phyloP scores from a whole-genome alignment of 2,329 filamentous ascomycete genomes.

The Aureobasidium sp. region DNA sequence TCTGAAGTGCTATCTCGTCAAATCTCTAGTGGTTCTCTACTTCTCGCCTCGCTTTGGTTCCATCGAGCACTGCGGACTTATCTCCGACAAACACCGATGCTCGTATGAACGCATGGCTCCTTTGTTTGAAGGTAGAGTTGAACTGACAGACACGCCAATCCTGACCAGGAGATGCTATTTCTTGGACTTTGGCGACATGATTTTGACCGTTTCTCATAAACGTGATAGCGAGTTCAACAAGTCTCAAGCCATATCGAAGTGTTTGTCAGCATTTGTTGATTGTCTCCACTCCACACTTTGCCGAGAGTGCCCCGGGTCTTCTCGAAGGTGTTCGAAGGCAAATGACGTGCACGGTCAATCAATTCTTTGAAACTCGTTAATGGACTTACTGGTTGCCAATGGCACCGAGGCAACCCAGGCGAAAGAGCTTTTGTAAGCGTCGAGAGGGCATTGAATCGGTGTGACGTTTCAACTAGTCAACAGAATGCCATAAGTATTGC shows the following conservation, averaged over 20 bases:
- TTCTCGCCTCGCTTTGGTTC: not conserved
- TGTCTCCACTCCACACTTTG: not conserved
- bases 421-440: slow-evolving; percentile 10
- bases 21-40: not conserved
- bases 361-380: not conserved
- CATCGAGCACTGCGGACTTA: not conserved
- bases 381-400: not conserved
- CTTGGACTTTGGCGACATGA: not conserved
- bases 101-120: too few species aligned
- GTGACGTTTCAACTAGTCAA: slow-evolving; percentile 9
- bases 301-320: slow-evolving; percentile 1
- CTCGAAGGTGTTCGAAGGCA: slow-evolving; percentile 10
- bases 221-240: not conserved
- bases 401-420: slow-evolving; percentile 4
- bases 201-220: not conserved
- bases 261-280: slow-evolving; percentile 10
- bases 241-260: not conserved
- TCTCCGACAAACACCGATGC: not conserved
- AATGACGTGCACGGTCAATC: slow-evolving; percentile 14
- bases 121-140: not conserved
- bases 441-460: not conserved
- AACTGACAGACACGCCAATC: not conserved
- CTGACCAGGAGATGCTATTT: not conserved
- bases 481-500: not conserved
- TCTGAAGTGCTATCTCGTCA: not conserved